Base-by-base conservation (phyloP, 2,329 filamentous ascomycete species). In the Phialemonium atrogriseum region DNA sequence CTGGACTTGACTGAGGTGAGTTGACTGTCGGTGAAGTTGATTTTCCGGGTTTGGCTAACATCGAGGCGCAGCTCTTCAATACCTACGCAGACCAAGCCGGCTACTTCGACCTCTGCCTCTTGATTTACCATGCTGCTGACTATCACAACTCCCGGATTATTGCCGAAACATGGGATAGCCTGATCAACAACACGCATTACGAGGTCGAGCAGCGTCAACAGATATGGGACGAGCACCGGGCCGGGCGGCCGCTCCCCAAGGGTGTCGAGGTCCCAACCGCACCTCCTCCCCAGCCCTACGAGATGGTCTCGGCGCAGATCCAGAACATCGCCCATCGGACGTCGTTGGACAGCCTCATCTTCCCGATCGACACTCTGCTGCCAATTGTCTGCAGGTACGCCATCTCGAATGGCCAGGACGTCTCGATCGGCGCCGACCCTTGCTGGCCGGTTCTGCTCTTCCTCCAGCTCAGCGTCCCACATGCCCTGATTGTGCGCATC, bases 71-170 rank as follows among this genome's bases (percentile, higher is more conserved):
- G 78, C 76, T 98, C n/a, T 98, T 86, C 62, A 94, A 96, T 52
- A 66, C 77, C 41, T 98, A 87, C 48, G 86, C 88, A 34, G 88
- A 95, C 50, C 80, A 85, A 49, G 91, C 86, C 3, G 47, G 45
- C 30, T 98, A 98, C 66, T 89, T 87, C 59, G 91, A 96, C 52
- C 73, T 98, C 30, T 94, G 85, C 52, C 73, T 98, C 7, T 70
- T 89, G 37, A 94, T 98, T 49, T 96, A 88, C 64, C 82, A 93
- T 55, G 76, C 82, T 1, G 89, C 89, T 27, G 87, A 96, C 56
- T 85, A 94, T 63, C 82, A 89, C 46, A 93, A 89, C 48, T 70
- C 85, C 2, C 78, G 84, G 24, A 84, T 91, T 40, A 91, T 98
- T 47, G 71, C 73, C 33, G 70, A 79, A 24, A 93, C 86, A 4